Base-by-base conservation (phyloP, 441 rosid species). In the Pelargonium cotyledonis region DNA sequence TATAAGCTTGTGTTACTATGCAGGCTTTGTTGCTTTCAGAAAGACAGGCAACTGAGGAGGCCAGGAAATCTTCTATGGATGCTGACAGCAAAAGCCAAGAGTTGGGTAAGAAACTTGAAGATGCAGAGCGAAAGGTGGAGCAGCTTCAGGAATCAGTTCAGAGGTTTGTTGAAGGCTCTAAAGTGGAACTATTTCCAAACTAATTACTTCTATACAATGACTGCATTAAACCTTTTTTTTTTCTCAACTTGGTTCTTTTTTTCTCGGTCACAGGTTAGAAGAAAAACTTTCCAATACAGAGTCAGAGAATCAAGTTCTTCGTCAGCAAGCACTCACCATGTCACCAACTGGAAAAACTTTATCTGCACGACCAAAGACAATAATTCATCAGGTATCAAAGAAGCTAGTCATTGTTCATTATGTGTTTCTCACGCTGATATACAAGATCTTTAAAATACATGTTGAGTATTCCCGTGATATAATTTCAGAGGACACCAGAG, bases 221-320 rank as follows among this genome's bases (percentile, higher is more conserved):
- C 12, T 65, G 51, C 51, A 65, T 40, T 26, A 65, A 31, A 63
- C 8, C 8, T 26, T 61, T 6, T 14, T 8, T 46, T 60, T 64
- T 71, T 60, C 35, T 38, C 67, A 63, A 75, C 66, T 47, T 23
- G 57, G 69, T n/a, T 31, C 68, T 70, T 65, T 55, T 72, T 79
- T 53, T 18, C 57, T 61, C 71, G 70, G 70, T n/a, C 76, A 72
- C 84, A 96, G 99, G 80, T 73, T 93, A 64, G 98, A 96, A 84
- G 98, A 96, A 76, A 96, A 89, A 71, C 96, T 96, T 76, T 86
- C 97, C 72, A 96, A 96, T 81, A 88, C 88, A 65, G 99, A 96
- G 81, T 93, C 99, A 7, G 99, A 96, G 83, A 96, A 82, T 82
- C 99, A 96, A 88, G 98, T 96, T 65, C 96, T 96, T 69, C 95